These are phyloP conservation scores for Parietichytrium sp. DNA, from an alignment of 108 stramenopile genomes.

Conservation along the genomic window DNA sequence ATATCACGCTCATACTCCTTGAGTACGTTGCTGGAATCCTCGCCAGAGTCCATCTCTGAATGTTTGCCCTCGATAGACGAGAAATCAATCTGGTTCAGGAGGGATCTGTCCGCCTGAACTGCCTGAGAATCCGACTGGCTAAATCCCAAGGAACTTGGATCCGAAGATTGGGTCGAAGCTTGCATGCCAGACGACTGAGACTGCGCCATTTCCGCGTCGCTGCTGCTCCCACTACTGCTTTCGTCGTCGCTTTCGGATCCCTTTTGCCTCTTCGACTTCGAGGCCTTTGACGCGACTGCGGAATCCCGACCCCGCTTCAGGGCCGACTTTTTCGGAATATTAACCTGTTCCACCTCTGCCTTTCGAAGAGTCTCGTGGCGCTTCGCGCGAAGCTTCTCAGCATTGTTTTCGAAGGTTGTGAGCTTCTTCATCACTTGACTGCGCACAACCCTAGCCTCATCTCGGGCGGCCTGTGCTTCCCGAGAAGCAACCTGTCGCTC, in stretches of 20 bases:
- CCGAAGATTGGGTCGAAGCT: constrained; percentile 51
- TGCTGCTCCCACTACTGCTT: background rate
- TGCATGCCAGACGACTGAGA: constrained; percentile 50
- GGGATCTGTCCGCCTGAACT: constrained; percentile 73
- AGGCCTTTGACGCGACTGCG: constrained; percentile 37
- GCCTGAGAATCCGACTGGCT: constrained; percentile 71
- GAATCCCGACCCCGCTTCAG: constrained; percentile 39
- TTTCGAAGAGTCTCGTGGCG: constrained; percentile 84
- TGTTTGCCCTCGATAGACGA: constrained; percentile 62
- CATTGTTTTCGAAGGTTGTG: constrained; percentile 64
- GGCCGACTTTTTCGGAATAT: constrained; percentile 63
- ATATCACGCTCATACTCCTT: background rate
- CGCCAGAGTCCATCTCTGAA: constrained; percentile 59
- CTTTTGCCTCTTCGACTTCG: background rate
- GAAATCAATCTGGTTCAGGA: constrained; percentile 76
- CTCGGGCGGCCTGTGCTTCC: constrained; percentile 64
- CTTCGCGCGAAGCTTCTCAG: constrained; percentile 76
- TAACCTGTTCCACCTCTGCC: constrained; percentile 81
- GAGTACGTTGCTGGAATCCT: background rate
- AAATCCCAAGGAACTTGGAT: constrained; percentile 51
- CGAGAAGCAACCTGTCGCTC: constrained; percentile 67
- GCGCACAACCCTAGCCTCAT: constrained; percentile 68
- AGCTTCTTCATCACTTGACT: constrained; percentile 66
- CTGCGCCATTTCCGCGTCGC: background rate
- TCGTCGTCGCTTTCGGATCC: background rate